phyloP scores from a whole-genome alignment of 1,284 basidiomycete genomes.

The Irpex sp. region DNA sequence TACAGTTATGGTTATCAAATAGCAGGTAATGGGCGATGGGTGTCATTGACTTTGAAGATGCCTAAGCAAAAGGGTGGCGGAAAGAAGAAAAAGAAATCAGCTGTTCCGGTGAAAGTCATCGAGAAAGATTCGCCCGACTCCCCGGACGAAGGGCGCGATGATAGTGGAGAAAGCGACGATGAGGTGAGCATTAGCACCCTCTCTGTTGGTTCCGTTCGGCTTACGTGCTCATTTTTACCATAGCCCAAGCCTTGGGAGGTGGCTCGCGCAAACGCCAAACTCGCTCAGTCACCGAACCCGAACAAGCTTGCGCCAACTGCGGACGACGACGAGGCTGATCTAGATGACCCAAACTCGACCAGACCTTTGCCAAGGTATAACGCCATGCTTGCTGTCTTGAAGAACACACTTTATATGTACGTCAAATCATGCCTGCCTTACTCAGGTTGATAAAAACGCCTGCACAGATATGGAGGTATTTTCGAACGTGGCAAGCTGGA shows the following conservation, averaged over 20 bases:
- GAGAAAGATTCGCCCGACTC: conserved; percentile 4
- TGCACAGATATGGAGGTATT: conserved; percentile 79
- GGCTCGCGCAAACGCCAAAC: not conserved
- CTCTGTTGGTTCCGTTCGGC: not conserved
- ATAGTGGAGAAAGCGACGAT: conserved; percentile 24
- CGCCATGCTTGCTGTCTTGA: conserved; percentile 84
- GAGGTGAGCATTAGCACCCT: conserved; percentile 4
- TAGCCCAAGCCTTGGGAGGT: conserved; percentile 5
- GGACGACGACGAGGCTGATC: conserved; percentile 38
- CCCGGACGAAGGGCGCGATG: not conserved
- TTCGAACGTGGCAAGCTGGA: conserved; percentile 78
- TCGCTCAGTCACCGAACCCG: not conserved
- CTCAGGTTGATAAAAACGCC: not conserved
- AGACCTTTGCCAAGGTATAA: conserved; percentile 85
- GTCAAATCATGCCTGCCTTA: conserved; percentile 21
- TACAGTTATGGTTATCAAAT: conserved; percentile 81
- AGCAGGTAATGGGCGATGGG: conserved; percentile 77
- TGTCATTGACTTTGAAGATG: conserved; percentile 69
- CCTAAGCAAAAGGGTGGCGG: conserved; percentile 49
- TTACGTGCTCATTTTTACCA: not conserved
- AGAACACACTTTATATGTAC: conserved; percentile 85
- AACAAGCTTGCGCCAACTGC: conserved; percentile 1
- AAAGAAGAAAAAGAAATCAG: conserved; percentile 42
- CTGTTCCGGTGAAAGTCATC: conserved; percentile 16
- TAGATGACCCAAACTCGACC: conserved; percentile 70